Evolutionary conservation across 768 basidiomycete genomes (phyloP).

Genomic region (Russula brevipes): DNA sequence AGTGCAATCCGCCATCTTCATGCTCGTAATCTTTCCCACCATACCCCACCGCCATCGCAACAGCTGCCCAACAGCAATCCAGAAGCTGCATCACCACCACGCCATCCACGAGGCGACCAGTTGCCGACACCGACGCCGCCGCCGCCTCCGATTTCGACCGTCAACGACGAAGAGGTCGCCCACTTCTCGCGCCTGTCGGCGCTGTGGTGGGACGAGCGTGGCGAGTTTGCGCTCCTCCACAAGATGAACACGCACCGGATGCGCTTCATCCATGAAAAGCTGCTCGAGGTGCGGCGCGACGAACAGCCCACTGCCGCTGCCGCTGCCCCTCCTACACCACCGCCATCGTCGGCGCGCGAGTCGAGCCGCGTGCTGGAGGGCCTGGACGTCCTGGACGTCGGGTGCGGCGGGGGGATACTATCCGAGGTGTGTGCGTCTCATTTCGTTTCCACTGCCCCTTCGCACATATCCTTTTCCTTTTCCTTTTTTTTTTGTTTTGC

Average conservation of each 20-base stretch:
- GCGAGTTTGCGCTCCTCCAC: conserved; percentile 85
- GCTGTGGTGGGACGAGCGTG: conserved; percentile 94
- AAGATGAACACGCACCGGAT: conserved; percentile 92
- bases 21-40: background rate
- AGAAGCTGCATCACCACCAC: too few relatives aligned
- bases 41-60: background rate
- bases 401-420: conserved; percentile 92
- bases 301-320: conserved; percentile 36
- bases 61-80: background rate
- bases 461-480: background rate
- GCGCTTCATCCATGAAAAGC: conserved; percentile 74
- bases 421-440: conserved; percentile 60
- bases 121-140: background rate
- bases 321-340: conserved; percentile 20
- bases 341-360: conserved; percentile 18
- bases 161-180: conserved; percentile 77
- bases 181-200: conserved; percentile 86
- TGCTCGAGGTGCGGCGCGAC: conserved; percentile 58
- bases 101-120: background rate
- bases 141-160: conserved; percentile 35
- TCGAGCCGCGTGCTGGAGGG: conserved; percentile 46
- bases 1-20: background rate
- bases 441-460: too few relatives aligned
- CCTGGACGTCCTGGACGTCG: conserved; percentile 78
- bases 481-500: background rate